Percentiles rank a stretch among this genome's conserved stretches.
phyloP scores from a whole-genome alignment of 2,329 filamentous ascomycete species.

The Fusarium brevicatenulatum region DNA sequence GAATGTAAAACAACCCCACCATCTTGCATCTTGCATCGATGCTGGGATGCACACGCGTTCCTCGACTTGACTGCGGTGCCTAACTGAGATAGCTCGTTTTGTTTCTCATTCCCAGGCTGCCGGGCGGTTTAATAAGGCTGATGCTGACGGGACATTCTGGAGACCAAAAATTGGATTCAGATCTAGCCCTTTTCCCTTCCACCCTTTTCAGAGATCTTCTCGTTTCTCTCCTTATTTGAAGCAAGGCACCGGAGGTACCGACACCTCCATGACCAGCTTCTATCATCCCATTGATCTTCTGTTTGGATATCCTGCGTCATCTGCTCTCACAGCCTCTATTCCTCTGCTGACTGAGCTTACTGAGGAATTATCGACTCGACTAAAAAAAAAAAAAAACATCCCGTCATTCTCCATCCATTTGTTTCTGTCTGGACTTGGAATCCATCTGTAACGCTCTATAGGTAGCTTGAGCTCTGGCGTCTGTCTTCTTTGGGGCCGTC shows the following conservation, averaged over 20 bases:
- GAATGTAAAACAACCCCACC: conserved; percentile 17
- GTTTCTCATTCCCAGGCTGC: neutral
- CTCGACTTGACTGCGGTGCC: conserved; percentile 5
- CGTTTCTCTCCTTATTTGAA: conserved; percentile 20
- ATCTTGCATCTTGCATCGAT: conserved; percentile 3
- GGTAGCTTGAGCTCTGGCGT: neutral
- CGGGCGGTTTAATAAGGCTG: conserved; percentile 35
- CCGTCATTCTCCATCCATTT: neutral
- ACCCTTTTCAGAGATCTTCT: conserved; percentile 12
- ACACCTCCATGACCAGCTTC: conserved; percentile 12
- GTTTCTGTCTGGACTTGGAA: neutral
- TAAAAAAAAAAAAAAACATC: neutral
- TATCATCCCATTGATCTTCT: neutral
- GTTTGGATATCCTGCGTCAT: conserved; percentile 24
- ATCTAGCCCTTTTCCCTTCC: conserved; percentile 10
- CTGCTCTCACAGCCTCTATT: conserved; percentile 6
- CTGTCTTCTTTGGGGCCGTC: conserved; percentile 1
- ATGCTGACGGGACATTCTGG: conserved; percentile 29
- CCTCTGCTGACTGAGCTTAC: conserved; percentile 29
- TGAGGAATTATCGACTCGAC: neutral
- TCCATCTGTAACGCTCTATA: neutral
- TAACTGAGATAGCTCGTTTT: neutral
- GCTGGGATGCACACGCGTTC: conserved; percentile 27
- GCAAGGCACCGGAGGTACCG: conserved; percentile 22
- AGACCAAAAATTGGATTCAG: conserved; percentile 18